Conservation (phyloP, 148 eudicot genomes). For the Silene conica region DNA sequence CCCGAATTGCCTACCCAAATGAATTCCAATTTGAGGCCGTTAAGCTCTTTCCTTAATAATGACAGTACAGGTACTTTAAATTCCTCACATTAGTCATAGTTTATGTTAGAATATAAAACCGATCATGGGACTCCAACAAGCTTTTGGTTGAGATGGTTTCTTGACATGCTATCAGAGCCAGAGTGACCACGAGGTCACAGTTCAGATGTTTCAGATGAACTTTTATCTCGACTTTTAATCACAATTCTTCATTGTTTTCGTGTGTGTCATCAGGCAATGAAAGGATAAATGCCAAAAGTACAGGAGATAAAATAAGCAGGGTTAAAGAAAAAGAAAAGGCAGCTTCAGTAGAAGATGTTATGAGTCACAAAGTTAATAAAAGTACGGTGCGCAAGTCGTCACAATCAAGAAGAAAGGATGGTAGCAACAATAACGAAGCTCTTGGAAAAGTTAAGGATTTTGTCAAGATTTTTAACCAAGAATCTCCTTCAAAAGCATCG, state of each 20-base stretch:
- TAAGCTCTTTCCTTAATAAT: constrained; percentile 7
- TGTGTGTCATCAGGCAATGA: constrained; percentile 26
- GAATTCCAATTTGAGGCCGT: constrained; percentile 6
- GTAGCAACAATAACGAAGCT: constrained; percentile 21
- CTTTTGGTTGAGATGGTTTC: no score
- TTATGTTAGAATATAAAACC: no score
- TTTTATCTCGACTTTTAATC: background rate
- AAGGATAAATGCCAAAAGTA: constrained; percentile 15
- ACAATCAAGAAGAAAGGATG: constrained; percentile 19
- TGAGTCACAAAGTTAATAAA: constrained; percentile 25
- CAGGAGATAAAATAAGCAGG: constrained; percentile 23
- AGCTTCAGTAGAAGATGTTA: constrained; percentile 19
- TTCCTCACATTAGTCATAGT: background rate
- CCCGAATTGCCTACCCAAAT: background rate
- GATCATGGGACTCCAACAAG: no score
- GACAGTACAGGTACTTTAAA: constrained; percentile 17
- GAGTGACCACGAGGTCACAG: no score
- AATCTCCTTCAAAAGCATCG: constrained; percentile 29
- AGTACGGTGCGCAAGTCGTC: constrained; percentile 21
- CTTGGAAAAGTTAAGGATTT: constrained; percentile 64
- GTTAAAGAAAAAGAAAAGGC: constrained; percentile 22
- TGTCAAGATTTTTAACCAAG: constrained; percentile 67
- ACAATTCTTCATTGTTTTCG: background rate
- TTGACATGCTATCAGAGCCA: no score
- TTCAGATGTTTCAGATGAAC: no score